Evolutionary conservation across 495 filamentous ascomycete species (phyloP).

Genomic region (Annulohypoxylon moriforme): DNA sequence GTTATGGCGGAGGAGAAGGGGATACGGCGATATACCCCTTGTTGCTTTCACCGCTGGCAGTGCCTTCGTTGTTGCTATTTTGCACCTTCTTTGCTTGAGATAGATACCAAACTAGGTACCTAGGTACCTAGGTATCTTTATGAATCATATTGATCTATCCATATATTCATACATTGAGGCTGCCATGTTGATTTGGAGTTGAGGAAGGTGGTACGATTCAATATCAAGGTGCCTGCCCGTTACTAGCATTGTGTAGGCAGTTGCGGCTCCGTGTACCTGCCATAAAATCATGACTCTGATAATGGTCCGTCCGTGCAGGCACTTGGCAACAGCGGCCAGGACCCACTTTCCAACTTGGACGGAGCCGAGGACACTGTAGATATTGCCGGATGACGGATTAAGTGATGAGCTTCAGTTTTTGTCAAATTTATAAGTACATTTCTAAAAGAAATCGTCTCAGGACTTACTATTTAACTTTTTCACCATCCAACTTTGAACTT

Average conservation of each 20-base stretch:
- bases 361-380: not conserved
- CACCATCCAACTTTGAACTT: not conserved
- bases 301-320: not conserved
- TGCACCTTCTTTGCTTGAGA: not conserved
- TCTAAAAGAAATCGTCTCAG: not conserved
- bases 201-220: not conserved
- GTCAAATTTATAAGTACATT: not conserved
- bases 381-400: not conserved
- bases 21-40: constrained; percentile 21
- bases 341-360: not conserved
- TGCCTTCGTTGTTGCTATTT: not conserved
- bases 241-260: not conserved
- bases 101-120: not conserved
- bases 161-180: not conserved
- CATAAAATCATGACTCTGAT: not conserved
- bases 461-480: not conserved
- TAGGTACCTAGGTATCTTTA: not conserved
- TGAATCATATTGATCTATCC: not conserved
- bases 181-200: not conserved
- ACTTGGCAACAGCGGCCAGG: not conserved
- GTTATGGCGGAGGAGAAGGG: constrained; percentile 1
- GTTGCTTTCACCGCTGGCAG: not conserved
- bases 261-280: not conserved
- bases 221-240: not conserved
- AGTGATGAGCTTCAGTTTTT: not conserved